Evolutionary conservation across 1,139 yeast species (phyloP), one percentile per base, ranked within the genome.

Genomic region (Diutina sp.): DNA sequence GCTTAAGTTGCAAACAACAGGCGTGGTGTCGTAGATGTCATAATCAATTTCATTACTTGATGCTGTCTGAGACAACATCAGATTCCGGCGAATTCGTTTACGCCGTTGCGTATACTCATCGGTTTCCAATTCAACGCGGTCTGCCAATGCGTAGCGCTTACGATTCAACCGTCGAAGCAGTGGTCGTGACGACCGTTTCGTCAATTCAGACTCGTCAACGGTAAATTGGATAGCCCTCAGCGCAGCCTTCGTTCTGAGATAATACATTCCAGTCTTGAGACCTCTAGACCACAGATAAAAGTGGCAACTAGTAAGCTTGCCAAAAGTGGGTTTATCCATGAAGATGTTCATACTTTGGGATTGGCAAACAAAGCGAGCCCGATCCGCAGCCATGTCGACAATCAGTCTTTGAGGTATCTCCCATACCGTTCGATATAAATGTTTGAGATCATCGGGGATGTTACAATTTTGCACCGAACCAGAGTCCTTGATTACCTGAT

Each of bases 241-340:
- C 54, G 85, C 85, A 60, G 84, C 84, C 67, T 81, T 84, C 4
- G 85, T 80, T 69, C 85, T 73, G 62, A 81, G 71, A 64, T 81
- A 81, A 67, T 81, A 81, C 83, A 81, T 80, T 61, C 85, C 85
- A 51, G 85, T 81, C 69, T 81, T 81, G 61, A 81, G 73, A 51
- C 85, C 85, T 65, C 77, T 79, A 70, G 35, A 21, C 55, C 55
- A 52, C 25, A 30, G 16, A 29, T 41, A 52, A 18, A 52, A 52
- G 29, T 52, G 55, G n/a, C 46, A 41, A 21, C 38, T 29, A 2
- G 85, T 81, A 65, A 81, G 71, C 63, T 79, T 80, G 63, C 83
- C 81, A 73, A 80, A 76, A 2, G 84, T 79, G 59, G 85, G 84
- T 60, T 73, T 76, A 61, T 73, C 73, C 61, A 81, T 71, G 62